A percentile compares a stretch with the other conserved stretches of the same genome.
Conservation (phyloP, 2,329 filamentous ascomycete genomes). For the Juglanconis juglandina region DNA sequence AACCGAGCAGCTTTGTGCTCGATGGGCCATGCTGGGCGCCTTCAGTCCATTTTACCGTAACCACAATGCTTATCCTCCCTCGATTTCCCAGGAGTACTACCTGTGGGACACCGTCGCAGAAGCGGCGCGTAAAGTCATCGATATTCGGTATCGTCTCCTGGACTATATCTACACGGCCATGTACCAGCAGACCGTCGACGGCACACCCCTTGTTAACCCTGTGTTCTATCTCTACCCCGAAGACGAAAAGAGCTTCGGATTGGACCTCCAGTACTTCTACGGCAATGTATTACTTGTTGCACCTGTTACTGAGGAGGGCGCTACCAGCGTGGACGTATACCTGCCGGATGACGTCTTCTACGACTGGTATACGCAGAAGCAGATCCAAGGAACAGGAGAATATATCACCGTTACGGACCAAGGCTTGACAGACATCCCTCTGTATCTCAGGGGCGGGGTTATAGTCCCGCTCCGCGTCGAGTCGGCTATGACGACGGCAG, state of each 20-base stretch:
- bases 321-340: slow-evolving; percentile 43
- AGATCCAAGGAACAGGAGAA: slow-evolving; percentile 38
- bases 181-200: slow-evolving; percentile 56
- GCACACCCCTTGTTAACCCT: slow-evolving; percentile 64
- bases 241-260: slow-evolving; percentile 37
- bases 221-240: slow-evolving; percentile 65
- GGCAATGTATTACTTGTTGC: slow-evolving; percentile 42
- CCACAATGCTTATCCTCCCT: slow-evolving; percentile 52
- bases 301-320: slow-evolving; percentile 42
- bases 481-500: slow-evolving; percentile 60
- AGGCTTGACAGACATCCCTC: slow-evolving; percentile 53
- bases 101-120: slow-evolving; percentile 58
- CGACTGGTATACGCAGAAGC: slow-evolving; percentile 47
- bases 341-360: slow-evolving; percentile 47
- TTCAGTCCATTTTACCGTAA: slow-evolving; percentile 76
- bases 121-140: slow-evolving; percentile 63
- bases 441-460: slow-evolving; percentile 63
- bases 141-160: slow-evolving; percentile 65
- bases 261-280: slow-evolving; percentile 47
- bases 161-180: slow-evolving; percentile 74
- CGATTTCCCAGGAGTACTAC: slow-evolving; percentile 69
- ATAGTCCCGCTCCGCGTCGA: slow-evolving; percentile 60
- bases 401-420: slow-evolving; percentile 37
- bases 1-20: slow-evolving; percentile 65
- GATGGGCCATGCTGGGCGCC: slow-evolving; percentile 72